phyloP scores from a whole-genome alignment of 768 basidiomycete genomes.

The Royoungia palumana region DNA sequence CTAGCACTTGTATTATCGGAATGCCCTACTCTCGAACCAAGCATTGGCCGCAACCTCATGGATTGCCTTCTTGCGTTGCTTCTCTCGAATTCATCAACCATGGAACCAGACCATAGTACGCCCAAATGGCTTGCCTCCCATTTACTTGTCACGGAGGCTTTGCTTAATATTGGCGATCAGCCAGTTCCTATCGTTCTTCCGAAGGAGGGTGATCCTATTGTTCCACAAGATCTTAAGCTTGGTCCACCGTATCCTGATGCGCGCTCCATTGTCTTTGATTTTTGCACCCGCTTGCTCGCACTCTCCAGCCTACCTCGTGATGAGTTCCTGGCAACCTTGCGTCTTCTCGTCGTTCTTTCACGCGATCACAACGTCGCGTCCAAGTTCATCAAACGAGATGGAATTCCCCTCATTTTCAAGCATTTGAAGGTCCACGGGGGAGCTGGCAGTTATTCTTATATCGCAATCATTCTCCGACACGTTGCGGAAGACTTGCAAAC shows the following conservation, averaged over 20 bases:
- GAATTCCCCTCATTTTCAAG: conserved; percentile 60
- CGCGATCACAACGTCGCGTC: conserved; percentile 62
- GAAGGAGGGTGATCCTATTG: conserved; percentile 65
- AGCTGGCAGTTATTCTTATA: conserved; percentile 73
- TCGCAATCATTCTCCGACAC: conserved; percentile 89
- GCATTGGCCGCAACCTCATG: conserved; percentile 59
- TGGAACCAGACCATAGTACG: conserved; percentile 49
- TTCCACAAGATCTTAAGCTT: conserved; percentile 45
- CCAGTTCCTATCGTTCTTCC: conserved; percentile 63
- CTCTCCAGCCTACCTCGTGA: conserved; percentile 67
- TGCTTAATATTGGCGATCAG: conserved; percentile 74
- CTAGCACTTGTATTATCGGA: conserved; percentile 83
- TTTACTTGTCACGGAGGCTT: conserved; percentile 79
- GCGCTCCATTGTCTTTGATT: conserved; percentile 67
- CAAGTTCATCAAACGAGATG: conserved; percentile 66
- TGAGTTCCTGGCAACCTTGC: conserved; percentile 76
- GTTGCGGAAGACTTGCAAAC: conserved; percentile 72
- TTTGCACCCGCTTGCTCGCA: conserved; percentile 68
- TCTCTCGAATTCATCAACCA: conserved; percentile 50
- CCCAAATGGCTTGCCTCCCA: conserved; percentile 89
- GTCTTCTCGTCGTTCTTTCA: conserved; percentile 83
- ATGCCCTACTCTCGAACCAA: conserved; percentile 55
- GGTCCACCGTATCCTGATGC: conserved; percentile 65
- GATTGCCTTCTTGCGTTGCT: conserved; percentile 66
- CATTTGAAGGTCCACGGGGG: conserved; percentile 58